Conservation (phyloP, 495 filamentous ascomycete species). For the Diplogelasinospora grovesii region DNA sequence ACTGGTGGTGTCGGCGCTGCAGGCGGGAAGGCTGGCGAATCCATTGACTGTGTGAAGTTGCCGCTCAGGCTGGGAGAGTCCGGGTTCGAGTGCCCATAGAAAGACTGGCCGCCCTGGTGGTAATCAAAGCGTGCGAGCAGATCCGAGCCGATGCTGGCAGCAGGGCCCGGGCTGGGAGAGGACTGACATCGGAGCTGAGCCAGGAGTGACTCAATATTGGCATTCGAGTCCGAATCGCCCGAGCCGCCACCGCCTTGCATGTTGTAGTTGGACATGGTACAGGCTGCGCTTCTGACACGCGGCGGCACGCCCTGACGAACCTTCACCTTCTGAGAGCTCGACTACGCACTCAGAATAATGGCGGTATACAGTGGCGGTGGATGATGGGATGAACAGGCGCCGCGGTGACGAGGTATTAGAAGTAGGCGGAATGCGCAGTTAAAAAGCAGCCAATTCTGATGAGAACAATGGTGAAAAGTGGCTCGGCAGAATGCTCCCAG, state of each 20-base stretch:
- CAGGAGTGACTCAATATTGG: slow-evolving; percentile 27
- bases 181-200: slow-evolving; percentile 31
- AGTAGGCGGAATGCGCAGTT: too few species aligned
- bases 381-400: too few species aligned
- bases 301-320: slow-evolving; percentile 4
- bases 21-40: slow-evolving; percentile 39
- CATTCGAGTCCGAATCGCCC: slow-evolving; percentile 18
- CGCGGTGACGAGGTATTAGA: too few species aligned
- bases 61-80: slow-evolving; percentile 24
- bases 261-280: slow-evolving; percentile 41
- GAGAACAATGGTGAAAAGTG: too few species aligned
- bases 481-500: too few species aligned
- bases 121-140: slow-evolving; percentile 25
- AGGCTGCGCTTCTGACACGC: too few species aligned
- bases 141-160: slow-evolving; percentile 8
- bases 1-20: slow-evolving; percentile 43
- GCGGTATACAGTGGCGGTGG: too few species aligned
- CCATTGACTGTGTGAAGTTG: slow-evolving; percentile 18
- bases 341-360: too few species aligned
- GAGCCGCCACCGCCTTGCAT: slow-evolving; percentile 28
- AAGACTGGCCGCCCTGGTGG: slow-evolving; percentile 30
- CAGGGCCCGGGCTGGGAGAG: slow-evolving; percentile 18
- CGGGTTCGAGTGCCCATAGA: slow-evolving; percentile 27
- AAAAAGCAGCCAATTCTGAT: too few species aligned
- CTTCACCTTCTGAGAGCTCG: too few species aligned